phyloP scores from a whole-genome alignment of 768 basidiomycete species.

The Boletus huronensis region DNA sequence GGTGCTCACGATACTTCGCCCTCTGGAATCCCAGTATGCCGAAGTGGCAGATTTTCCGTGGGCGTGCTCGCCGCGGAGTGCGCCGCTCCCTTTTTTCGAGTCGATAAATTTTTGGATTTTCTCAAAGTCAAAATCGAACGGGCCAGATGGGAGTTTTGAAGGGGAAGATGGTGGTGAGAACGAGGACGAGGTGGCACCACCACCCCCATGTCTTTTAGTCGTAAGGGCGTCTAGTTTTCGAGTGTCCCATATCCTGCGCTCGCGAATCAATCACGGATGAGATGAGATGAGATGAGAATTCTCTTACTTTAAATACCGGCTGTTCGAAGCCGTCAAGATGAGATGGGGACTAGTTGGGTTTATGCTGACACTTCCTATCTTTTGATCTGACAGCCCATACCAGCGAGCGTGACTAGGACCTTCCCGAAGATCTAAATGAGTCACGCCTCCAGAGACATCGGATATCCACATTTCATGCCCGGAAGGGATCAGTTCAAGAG shows the following conservation, averaged over 20 bases:
- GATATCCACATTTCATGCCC: constrained; percentile 87
- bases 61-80: constrained; percentile 58
- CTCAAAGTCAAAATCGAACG: constrained; percentile 37
- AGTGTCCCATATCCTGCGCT: constrained; percentile 71
- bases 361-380: constrained; percentile 77
- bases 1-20: constrained; percentile 76
- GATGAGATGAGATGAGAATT: background rate
- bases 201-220: constrained; percentile 12
- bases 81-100: constrained; percentile 50
- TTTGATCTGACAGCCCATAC: constrained; percentile 65
- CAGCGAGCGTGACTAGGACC: constrained; percentile 50
- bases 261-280: background rate
- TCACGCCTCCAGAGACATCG: constrained; percentile 65
- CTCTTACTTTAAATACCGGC: constrained; percentile 61
- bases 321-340: constrained; percentile 75
- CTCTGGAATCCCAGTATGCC: constrained; percentile 83
- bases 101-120: constrained; percentile 47
- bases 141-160: constrained; percentile 4
- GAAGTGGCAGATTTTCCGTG: constrained; percentile 80
- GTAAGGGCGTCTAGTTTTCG: constrained; percentile 56
- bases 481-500: constrained; percentile 61
- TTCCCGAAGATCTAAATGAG: constrained; percentile 74
- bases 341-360: constrained; percentile 68
- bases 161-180: constrained; percentile 28
- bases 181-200: constrained; percentile 23